Base-by-base conservation (phyloP, 2,329 filamentous ascomycete species). In the Monilinia fructicola region DNA sequence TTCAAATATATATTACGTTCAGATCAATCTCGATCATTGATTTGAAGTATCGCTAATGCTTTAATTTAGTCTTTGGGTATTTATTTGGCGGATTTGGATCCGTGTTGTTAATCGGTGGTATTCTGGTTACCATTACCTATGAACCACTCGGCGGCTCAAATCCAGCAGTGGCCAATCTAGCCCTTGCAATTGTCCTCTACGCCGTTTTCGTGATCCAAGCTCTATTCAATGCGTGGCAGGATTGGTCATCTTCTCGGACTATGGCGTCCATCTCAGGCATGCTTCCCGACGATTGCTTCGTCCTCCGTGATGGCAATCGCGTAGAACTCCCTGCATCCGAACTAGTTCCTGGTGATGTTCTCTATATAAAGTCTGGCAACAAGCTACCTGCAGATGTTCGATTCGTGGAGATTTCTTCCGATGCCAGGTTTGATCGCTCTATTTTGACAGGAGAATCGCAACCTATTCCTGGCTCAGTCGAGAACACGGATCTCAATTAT, bases 181-280 rank as follows among this genome's bases (percentile, higher is more conserved):
- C 89, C 0, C 81, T 93, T 35, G 90, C 87, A 0, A 90, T 92
- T 72, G 89, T 93, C 6, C 79, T 93, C 6, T 76, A 88, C 1
- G 83, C 85, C 3, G 89, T 93, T 16, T 93, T 88, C 73, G 76
- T 87, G 68, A 84, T 89, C 54, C 86, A 89, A 72, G 90, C 88
- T 11, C 83, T 80, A 3, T 92, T 92, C 78, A 87, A 87, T 73
- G 83, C 84, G 73, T 89, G 83, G 80, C 86, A 88, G 73, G 90
- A 93, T 75, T 93, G 89, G 85, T 91, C 89, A 4, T 90, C 88
- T 0, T 89, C 85, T 35, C 56, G 86, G 7, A 89, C 92, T 66
- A 93, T 93, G 90, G 85, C 86, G 23, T 91, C 88, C 0, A 93
- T 93, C 75, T 90, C 87, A 60, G 87, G 84, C 26, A 90, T 93